Evolutionary conservation across 2,329 filamentous ascomycete species (phyloP), one percentile per base, ranked within the genome.

Genomic region (Fusarium sp.): DNA sequence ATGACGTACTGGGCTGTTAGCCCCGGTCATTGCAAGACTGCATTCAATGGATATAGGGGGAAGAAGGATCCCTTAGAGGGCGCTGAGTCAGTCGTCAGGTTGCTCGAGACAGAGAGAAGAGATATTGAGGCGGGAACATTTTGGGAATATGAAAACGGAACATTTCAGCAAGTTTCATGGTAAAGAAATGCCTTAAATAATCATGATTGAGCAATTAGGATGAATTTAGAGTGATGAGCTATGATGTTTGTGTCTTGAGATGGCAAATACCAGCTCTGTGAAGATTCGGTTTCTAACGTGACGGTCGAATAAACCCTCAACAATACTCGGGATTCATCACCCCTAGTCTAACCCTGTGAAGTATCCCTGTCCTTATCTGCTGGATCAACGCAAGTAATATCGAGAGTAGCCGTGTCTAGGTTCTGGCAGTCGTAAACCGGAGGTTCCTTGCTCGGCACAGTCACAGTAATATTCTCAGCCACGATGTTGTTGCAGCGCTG

Each of bases 401-500:
- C 67, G 5, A 78, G 55, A 4, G 70, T 31, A 6, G 56, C 33
- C 0, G 36, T 57, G 38, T 78, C 67, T 3, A 78, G 14, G 27
- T 78, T 77, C 9, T 69, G 44, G 27, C 76, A 78, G n/a, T 78
- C 71, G 1, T 78, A 78, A 3, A 73, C 69, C 0, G 77, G 66
- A 4, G 70, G 12, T 40, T 77, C 67, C 17, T 69, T 70, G 20
- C 77, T 78, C 5, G 77, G 77, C 3, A 77, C 75, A 0, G 68
- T 73, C 0, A 78, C 66, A 11, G 46, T 73, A 2, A 78, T 74
- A 6, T 78, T 75, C 63, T 77, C 35, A 10, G 51, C 70, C 3
- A 68, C 66, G 17, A 78, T 78, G 20, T 78, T 77, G 56, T 53
- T 73, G 59, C 77, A 78, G 10, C 76, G 75, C 76, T 78, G 12